These are phyloP conservation scores for Kockovaella imperatae DNA, from an alignment of 768 basidiomycete genomes.

Conservation along the genomic window DNA sequence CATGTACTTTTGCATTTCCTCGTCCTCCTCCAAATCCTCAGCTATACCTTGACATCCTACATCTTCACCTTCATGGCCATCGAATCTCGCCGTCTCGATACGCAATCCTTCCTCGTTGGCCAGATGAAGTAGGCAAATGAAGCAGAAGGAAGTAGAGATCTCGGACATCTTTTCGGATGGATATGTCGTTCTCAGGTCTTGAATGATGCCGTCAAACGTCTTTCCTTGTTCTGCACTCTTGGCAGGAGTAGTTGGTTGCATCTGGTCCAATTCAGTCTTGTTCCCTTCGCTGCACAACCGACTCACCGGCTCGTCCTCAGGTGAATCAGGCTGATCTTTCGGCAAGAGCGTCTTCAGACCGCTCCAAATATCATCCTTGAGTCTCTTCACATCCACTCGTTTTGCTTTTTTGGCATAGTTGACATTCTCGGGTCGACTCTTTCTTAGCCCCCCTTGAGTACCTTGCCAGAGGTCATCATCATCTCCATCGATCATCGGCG, in stretches of 20 bases:
- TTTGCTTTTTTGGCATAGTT: conserved; percentile 94
- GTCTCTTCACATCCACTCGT: conserved; percentile 86
- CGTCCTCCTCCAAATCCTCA: conserved; percentile 8
- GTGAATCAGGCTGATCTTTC: conserved; percentile 43
- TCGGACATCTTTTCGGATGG: conserved; percentile 92
- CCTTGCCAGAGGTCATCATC: conserved; percentile 84
- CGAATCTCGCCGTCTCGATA: conserved; percentile 51
- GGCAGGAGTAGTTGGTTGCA: conserved; percentile 14
- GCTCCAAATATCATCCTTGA: conserved; percentile 98
- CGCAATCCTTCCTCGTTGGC: conserved; percentile 94
- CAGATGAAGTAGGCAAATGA: conserved; percentile 91
- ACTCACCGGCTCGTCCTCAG: conserved; percentile 41
- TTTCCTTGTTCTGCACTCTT: conserved; percentile 23
- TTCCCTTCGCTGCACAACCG: background rate
- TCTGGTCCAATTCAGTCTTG: background rate
- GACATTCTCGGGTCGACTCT: conserved; percentile 76
- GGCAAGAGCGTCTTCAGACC: conserved; percentile 67
- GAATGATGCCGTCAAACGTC: conserved; percentile 58
- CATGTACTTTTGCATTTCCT: background rate
- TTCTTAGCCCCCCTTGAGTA: conserved; percentile 64
- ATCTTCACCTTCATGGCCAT: conserved; percentile 35
- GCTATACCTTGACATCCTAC: conserved; percentile 32
- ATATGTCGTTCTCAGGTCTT: conserved; percentile 70
- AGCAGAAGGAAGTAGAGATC: conserved; percentile 98
- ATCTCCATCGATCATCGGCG: conserved; percentile 42